These are phyloP conservation scores for Magnaporthiopsis rhizophila DNA, from an alignment of 2,329 filamentous ascomycete genomes.

Conservation along the genomic window DNA sequence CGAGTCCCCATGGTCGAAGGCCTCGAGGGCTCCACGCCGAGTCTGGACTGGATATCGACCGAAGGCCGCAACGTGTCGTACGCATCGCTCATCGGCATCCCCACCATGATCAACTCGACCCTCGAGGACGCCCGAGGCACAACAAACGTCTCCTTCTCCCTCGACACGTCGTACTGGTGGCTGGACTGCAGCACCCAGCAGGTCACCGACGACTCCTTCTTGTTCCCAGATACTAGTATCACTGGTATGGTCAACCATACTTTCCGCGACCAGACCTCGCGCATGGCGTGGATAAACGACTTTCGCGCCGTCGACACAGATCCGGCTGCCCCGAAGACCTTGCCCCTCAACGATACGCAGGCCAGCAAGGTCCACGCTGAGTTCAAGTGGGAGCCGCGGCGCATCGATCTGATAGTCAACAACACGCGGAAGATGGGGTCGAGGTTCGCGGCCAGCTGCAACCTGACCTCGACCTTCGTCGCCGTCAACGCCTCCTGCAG, in stretches of 20 bases:
- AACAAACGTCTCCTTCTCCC: not conserved
- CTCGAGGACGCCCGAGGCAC: not conserved
- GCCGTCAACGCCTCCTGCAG: slow-evolving; percentile 5
- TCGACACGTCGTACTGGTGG: slow-evolving; percentile 9
- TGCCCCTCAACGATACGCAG: not conserved
- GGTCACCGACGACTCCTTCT: not conserved
- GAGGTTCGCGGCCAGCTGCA: slow-evolving; percentile 7
- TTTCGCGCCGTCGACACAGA: not conserved
- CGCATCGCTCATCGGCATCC: slow-evolving; percentile 10
- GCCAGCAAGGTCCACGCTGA: not conserved
- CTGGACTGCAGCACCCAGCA: slow-evolving; percentile 5
- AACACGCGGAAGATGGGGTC: not conserved
- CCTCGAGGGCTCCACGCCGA: slow-evolving; percentile 3
- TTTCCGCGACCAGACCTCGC: not conserved
- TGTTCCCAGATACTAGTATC: slow-evolving; percentile 1
- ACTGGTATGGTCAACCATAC: slow-evolving; percentile 3
- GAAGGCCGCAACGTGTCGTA: slow-evolving; percentile 4
- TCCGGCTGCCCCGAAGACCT: too few species aligned
- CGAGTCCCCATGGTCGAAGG: slow-evolving; percentile 9
- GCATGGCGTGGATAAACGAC: not conserved
- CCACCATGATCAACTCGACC: not conserved
- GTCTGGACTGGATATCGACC: not conserved
- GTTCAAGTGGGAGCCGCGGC: not conserved
- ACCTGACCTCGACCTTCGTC: slow-evolving; percentile 8
- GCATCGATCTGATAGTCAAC: not conserved